Evolutionary conservation across 1,284 basidiomycete species (phyloP).

Genomic region (Apiotrichum sp.): DNA sequence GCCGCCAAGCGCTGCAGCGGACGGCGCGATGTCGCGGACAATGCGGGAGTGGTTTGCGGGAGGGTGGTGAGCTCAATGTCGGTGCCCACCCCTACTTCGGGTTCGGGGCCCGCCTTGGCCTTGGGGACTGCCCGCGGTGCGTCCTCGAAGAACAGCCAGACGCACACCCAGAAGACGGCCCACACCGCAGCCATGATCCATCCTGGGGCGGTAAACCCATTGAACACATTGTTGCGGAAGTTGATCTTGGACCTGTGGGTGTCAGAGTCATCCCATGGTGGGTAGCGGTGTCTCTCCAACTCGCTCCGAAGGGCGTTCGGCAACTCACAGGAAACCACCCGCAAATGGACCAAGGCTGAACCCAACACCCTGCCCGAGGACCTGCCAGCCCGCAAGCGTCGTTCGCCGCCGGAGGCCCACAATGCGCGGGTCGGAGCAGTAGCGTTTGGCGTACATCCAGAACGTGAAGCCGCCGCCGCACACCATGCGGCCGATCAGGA

Average conservation of each 20-base stretch:
- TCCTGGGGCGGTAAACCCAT: conserved; percentile 7
- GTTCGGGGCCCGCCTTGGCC: not conserved
- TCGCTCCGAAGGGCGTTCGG: too few species aligned
- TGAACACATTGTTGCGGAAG: conserved; percentile 2
- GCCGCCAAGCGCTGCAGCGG: not conserved
- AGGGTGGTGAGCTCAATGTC: too few species aligned
- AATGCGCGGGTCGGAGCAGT: conserved; percentile 10
- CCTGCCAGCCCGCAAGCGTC: conserved; percentile 10
- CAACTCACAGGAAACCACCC: conserved; percentile 7
- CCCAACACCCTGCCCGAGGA: conserved; percentile 8
- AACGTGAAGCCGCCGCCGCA: conserved; percentile 8
- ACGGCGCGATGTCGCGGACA: not conserved
- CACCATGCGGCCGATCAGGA: conserved; percentile 8
- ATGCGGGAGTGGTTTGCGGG: too few species aligned
- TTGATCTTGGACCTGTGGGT: conserved; percentile 5
- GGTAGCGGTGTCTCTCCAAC: too few species aligned
- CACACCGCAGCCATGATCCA: conserved; percentile 9
- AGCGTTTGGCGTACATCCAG: conserved; percentile 11
- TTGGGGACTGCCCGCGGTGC: not conserved
- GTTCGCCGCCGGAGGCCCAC: conserved; percentile 8
- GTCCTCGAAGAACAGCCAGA: conserved; percentile 1
- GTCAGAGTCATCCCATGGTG: too few species aligned
- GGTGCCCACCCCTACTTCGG: too few species aligned
- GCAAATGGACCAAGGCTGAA: conserved; percentile 8
- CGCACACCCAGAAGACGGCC: conserved; percentile 7